Percentiles rank a stretch among this genome's conserved stretches.
These are phyloP conservation scores for Monosporascus sp. DNA, from an alignment of 2,329 filamentous ascomycete genomes.

Conservation along the genomic window DNA sequence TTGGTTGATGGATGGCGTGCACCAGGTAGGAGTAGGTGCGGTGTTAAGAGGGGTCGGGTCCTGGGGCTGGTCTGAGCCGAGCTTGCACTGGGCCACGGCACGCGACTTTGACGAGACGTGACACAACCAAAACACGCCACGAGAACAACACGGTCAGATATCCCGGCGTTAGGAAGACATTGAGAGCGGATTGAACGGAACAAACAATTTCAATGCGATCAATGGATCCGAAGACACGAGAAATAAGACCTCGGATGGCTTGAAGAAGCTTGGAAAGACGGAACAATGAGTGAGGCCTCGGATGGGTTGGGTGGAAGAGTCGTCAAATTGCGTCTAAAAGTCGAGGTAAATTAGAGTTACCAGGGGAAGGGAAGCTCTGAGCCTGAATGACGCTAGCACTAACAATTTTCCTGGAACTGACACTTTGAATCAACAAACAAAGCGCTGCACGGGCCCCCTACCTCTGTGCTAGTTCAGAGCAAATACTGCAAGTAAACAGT, in stretches of 20 bases:
- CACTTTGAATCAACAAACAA: constrained; percentile 22
- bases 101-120: constrained; percentile 14
- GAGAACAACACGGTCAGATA: constrained; percentile 18
- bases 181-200: constrained; percentile 3
- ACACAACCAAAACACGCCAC: constrained; percentile 20
- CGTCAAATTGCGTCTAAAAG: not conserved
- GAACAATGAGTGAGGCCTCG: constrained; percentile 5
- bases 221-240: constrained; percentile 19
- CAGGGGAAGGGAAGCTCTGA: constrained; percentile 6
- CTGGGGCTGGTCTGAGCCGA: not conserved
- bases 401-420: constrained; percentile 27
- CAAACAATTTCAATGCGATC: constrained; percentile 3
- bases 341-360: not conserved
- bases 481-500: no score
- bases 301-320: not conserved
- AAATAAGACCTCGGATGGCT: constrained; percentile 11
- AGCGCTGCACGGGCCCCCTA: constrained; percentile 10
- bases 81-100: constrained; percentile 6
- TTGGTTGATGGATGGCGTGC: not conserved
- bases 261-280: constrained; percentile 11
- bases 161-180: constrained; percentile 14
- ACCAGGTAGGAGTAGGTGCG: not conserved
- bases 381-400: constrained; percentile 17
- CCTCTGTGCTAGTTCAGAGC: no score
- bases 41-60: not conserved